Conservation (phyloP, 1,139 yeast genomes). For the Geotrichum armillariae region DNA sequence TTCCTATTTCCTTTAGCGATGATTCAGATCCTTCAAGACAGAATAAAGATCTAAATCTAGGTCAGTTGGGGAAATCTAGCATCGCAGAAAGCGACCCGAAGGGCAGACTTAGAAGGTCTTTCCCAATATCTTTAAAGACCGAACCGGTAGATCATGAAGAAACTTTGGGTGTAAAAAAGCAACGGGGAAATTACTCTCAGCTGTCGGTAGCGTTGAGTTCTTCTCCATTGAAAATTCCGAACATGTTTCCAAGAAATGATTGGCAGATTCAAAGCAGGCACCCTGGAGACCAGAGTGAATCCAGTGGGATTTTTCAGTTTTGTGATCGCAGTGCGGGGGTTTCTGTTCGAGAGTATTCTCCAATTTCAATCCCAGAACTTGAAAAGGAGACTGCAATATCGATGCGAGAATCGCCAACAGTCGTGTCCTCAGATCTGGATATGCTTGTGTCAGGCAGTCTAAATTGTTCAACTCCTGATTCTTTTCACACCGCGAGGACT, state of each 20-base stretch:
- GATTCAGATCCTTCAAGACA: background rate
- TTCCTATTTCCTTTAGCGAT: background rate
- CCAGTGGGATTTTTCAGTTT: background rate
- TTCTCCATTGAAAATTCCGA: constrained; percentile 14
- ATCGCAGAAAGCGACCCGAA: background rate
- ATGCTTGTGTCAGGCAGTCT: background rate
- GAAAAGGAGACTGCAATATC: background rate
- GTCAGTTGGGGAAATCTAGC: background rate
- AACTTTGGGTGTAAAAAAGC: background rate
- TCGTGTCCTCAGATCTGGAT: background rate
- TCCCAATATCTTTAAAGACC: constrained; percentile 2
- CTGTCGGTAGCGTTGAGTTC: constrained; percentile 4
- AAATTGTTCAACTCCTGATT: constrained; percentile 10
- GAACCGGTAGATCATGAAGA: no score
- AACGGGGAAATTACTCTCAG: background rate
- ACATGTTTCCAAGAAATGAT: background rate
- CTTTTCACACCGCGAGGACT: constrained; percentile 11
- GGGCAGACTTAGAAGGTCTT: background rate
- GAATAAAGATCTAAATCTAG: background rate
- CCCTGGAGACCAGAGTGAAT: background rate
- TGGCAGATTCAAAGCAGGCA: constrained; percentile 2
- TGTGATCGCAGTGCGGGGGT: background rate
- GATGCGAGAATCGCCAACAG: background rate
- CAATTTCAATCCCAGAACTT: background rate
- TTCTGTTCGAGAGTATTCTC: constrained; percentile 3